Evolutionary conservation across 768 basidiomycete species (phyloP), one percentile per base, ranked within the genome.

Genomic region (Naganishia vaughanmartiniae): DNA sequence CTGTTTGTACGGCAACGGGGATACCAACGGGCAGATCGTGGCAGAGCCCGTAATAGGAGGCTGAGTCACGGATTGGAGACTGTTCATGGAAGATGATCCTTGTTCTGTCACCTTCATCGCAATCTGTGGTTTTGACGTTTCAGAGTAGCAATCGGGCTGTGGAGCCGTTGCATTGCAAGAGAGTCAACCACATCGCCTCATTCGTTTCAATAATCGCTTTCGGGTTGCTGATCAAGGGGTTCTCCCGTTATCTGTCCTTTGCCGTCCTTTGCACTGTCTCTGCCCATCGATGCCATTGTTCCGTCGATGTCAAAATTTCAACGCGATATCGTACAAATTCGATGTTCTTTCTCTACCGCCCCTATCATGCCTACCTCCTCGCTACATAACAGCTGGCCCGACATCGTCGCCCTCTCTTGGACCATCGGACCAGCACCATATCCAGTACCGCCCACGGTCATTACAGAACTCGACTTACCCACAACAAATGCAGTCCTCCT

Each of bases 41-140:
- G 57, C 15, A 21, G 57, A 33, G 39, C 24, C 34, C 11, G 57
- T n/a, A 24, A 21, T 26, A 26, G 14, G 39, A 30, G 24, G 60
- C 39, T 45, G 60, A n/a, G 2, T 4, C 21, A 63, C 46, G 42
- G 17, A 7, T 9, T 7, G 42, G 42, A 24, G 34, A 36, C 10
- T 7, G 31, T 36, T 42, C 36, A 26, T 33, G 36, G 36, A 33
- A 45, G 42, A 63, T n/a, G 39, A 34, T 36, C 33, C 42, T 11
- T 31, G 12, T 28, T 42, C 21, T 34, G 7, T 39, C 21, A 34
- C 7, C 34, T 34, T 30, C n/a, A n/a, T n/a, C n/a, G n/a, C n/a
- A n/a, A 30, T 28, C 33, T 2, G 15, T 30, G 7, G 58, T 42
- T n/a, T 60, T 34, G 60, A 15, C 60, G 60, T 63, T 63, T 63